Conservation (phyloP, 1,284 basidiomycete species). For the Tilletia setariae region DNA sequence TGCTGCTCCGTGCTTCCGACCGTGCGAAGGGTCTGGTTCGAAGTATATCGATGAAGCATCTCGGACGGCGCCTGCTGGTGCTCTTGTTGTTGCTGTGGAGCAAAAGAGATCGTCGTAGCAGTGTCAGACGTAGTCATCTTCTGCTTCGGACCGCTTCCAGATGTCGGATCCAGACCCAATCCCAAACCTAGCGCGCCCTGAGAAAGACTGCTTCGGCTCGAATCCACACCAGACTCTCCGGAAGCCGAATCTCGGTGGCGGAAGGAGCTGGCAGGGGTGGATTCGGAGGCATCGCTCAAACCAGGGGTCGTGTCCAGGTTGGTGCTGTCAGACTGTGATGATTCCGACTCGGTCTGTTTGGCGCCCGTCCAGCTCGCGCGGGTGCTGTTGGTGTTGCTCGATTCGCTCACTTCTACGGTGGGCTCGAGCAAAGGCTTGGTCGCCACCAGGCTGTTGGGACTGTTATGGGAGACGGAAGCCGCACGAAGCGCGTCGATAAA, state of each 20-base stretch:
- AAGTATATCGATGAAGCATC: conserved; percentile 3
- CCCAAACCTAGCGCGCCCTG: background rate
- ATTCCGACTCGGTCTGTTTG: conserved; percentile 6
- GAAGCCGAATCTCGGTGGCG: conserved; percentile 1
- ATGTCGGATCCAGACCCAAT: background rate
- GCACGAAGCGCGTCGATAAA: background rate
- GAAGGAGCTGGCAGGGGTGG: conserved; percentile 10
- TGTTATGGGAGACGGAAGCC: background rate
- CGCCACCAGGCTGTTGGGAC: background rate
- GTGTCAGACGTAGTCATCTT: background rate
- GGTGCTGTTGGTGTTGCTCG: background rate
- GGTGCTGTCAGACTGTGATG: conserved; percentile 23
- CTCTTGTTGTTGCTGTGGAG: background rate
- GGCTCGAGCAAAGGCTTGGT: background rate
- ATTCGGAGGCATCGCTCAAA: conserved; percentile 31
- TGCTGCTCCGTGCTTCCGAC: background rate
- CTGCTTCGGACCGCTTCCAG: background rate
- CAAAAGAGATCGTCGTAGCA: background rate
- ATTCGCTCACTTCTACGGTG: background rate
- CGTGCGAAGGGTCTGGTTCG: conserved; percentile 10
- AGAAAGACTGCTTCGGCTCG: background rate
- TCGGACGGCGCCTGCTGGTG: background rate
- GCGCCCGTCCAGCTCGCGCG: background rate
- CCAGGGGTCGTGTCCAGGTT: conserved; percentile 40
- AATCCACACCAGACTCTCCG: background rate